Evolutionary conservation across 768 basidiomycete species (phyloP).

Genomic region (Lyophyllum decastes): DNA sequence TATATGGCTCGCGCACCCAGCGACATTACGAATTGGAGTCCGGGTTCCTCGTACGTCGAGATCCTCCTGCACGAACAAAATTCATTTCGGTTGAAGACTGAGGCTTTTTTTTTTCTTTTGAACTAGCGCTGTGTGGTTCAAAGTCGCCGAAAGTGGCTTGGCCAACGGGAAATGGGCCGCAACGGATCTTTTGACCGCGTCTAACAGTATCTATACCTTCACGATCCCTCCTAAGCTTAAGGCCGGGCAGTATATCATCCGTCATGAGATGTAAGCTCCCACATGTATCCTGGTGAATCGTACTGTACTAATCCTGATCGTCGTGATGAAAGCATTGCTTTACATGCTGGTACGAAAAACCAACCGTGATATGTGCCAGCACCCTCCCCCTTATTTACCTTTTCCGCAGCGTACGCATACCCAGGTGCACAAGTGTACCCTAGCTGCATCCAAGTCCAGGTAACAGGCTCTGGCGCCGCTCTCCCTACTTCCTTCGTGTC

Average conservation of each 20-base stretch:
- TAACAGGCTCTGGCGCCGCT: constrained; percentile 46
- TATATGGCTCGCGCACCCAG: constrained; percentile 44
- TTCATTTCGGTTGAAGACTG: too few relatives aligned
- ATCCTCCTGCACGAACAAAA: too few relatives aligned
- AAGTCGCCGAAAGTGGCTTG: constrained; percentile 33
- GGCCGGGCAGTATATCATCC: constrained; percentile 48
- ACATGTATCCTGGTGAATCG: not conserved
- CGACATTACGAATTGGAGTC: constrained; percentile 43
- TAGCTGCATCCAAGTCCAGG: constrained; percentile 45
- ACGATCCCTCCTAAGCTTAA: constrained; percentile 45
- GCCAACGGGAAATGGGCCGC: constrained; percentile 46
- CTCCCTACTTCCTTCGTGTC: constrained; percentile 46
- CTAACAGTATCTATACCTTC: constrained; percentile 30
- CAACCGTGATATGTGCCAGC: constrained; percentile 28
- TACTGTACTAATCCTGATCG: not conserved
- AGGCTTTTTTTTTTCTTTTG: too few relatives aligned
- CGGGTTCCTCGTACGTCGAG: constrained; percentile 35
- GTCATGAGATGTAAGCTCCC: constrained; percentile 41
- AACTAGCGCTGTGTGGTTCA: constrained; percentile 53
- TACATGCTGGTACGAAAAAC: constrained; percentile 25
- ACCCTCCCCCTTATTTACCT: not conserved
- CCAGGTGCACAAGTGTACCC: constrained; percentile 47
- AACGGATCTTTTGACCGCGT: constrained; percentile 33
- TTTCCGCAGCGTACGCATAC: constrained; percentile 32
- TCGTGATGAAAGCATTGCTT: constrained; percentile 31